phyloP scores from a whole-genome alignment of 805 yeast species.

The Lipomyces orientalis region DNA sequence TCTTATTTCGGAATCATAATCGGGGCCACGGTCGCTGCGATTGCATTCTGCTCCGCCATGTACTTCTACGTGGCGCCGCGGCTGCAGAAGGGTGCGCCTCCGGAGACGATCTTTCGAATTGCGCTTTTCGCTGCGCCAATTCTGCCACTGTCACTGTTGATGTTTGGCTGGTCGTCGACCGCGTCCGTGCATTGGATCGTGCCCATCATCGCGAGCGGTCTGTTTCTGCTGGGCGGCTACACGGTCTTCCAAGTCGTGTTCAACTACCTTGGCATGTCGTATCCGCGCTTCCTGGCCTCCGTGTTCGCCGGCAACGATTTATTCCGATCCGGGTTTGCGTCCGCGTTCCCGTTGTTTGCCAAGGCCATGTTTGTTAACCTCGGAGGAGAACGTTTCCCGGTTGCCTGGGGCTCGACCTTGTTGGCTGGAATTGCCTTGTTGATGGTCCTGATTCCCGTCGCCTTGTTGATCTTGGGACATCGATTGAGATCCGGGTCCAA shows the following conservation, averaged over 20 bases:
- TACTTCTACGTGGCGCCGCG: constrained; percentile 11
- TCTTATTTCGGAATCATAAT: constrained; percentile 55
- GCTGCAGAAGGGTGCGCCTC: constrained; percentile 9
- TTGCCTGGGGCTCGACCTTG: constrained; percentile 62
- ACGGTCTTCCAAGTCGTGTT: constrained; percentile 59
- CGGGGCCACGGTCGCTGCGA: constrained; percentile 49
- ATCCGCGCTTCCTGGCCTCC: no score
- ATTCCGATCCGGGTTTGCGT: constrained; percentile 58
- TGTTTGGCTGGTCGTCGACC: constrained; percentile 59
- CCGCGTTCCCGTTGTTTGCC: constrained; percentile 70
- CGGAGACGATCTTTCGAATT: constrained; percentile 23
- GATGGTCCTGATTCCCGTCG: constrained; percentile 40
- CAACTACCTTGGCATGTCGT: constrained; percentile 1
- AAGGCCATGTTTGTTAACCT: constrained; percentile 57
- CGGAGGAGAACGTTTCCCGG: constrained; percentile 51
- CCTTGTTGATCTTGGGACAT: not conserved
- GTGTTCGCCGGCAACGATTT: constrained; percentile 52
- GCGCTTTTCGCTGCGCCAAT: constrained; percentile 29
- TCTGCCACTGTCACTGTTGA: constrained; percentile 53
- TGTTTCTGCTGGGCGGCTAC: constrained; percentile 52
- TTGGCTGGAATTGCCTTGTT: constrained; percentile 54
- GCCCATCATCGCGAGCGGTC: constrained; percentile 53
- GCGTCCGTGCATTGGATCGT: constrained; percentile 55
- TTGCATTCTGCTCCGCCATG: not conserved
- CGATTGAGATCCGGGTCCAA: constrained; percentile 6